phyloP scores from a whole-genome alignment of 345 rosid species.

The Corymbia maculata region DNA sequence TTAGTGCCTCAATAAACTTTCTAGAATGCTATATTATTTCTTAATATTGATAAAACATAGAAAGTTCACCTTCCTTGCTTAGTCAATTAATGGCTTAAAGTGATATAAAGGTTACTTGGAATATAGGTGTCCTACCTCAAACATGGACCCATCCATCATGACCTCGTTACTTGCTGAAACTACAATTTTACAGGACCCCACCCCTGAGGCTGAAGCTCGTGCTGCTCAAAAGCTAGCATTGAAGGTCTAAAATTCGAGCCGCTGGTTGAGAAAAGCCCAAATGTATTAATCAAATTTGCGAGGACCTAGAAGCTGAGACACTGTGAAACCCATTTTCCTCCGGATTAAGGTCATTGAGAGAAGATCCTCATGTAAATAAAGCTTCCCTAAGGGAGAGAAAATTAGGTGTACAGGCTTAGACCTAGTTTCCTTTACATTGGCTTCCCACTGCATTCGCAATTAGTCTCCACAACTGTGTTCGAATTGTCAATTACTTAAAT shows the following conservation, averaged over 20 bases:
- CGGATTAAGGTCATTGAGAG: not conserved
- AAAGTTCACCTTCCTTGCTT: not conserved
- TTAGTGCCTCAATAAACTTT: not conserved
- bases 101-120: conserved; percentile 65
- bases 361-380: not conserved
- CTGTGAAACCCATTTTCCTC: not conserved
- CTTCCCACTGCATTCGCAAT: not conserved
- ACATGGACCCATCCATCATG: conserved; percentile 90
- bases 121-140: conserved; percentile 80
- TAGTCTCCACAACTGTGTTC: not conserved
- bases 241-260: conserved; percentile 30
- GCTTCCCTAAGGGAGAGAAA: not conserved
- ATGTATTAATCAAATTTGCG: not conserved
- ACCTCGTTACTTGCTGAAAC: conserved; percentile 66
- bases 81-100: not conserved
- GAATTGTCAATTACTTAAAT: not conserved
- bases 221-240: conserved; percentile 71
- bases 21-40: not conserved
- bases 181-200: conserved; percentile 74
- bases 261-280: not conserved
- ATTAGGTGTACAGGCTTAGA: not conserved
- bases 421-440: not conserved
- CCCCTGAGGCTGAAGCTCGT: conserved; percentile 75
- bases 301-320: not conserved
- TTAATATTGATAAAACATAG: not conserved